These are phyloP conservation scores for Quercus wislizeni DNA, from an alignment of 306 rosid species.

Conservation along the genomic window DNA sequence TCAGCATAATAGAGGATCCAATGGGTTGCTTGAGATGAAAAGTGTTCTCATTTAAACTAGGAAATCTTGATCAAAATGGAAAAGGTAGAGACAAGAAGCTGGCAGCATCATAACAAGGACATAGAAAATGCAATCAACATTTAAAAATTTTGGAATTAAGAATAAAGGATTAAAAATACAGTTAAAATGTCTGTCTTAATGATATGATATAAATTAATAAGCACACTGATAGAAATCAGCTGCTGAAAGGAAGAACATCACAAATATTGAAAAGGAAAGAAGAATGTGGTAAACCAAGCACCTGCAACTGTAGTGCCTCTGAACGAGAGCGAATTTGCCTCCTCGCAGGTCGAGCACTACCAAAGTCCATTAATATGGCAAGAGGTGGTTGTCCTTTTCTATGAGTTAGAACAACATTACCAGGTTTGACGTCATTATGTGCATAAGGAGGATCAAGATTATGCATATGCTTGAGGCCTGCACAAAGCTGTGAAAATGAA, in stretches of 20 bases:
- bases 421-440: conserved; percentile 95
- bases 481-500: conserved; percentile 75
- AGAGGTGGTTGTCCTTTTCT: conserved; percentile 79
- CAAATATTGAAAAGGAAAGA: not conserved
- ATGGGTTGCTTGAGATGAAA: conserved; percentile 21
- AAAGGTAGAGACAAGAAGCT: conserved; percentile 5
- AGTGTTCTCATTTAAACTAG: conserved; percentile 13
- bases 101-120: conserved; percentile 8
- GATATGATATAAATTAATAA: not conserved
- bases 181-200: not conserved
- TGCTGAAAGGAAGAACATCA: not conserved
- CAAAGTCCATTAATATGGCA: conserved; percentile 98
- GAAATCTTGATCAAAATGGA: not conserved
- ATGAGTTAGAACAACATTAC: conserved; percentile 81
- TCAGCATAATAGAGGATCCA: conserved; percentile 19
- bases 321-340: conserved; percentile 70
- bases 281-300: conserved; percentile 20
- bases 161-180: not conserved
- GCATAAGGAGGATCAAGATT: conserved; percentile 91
- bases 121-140: not conserved
- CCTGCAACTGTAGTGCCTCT: conserved; percentile 98
- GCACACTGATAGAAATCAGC: not conserved
- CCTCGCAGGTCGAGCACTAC: conserved; percentile 94
- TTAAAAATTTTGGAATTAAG: not conserved
- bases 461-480: conserved; percentile 98